A percentile compares a stretch with the other conserved stretches of the same genome.
Conservation (phyloP, 1,284 basidiomycete genomes). For the Volvariella surrecta region DNA sequence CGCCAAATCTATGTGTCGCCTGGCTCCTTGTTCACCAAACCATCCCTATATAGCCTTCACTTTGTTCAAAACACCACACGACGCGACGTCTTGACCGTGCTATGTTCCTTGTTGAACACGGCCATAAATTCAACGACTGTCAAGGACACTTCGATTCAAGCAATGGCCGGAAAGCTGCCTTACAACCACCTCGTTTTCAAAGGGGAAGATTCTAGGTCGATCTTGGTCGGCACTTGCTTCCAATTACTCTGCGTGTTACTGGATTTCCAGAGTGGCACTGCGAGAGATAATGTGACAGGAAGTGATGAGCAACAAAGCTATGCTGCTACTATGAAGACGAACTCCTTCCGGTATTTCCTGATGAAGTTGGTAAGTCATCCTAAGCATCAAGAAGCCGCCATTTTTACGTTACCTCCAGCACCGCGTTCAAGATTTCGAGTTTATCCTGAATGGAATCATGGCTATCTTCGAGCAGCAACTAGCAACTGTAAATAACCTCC, state of each 20-base stretch:
- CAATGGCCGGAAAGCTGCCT: slow-evolving; percentile 63
- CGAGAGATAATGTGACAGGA: slow-evolving; percentile 40
- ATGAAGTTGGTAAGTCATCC: slow-evolving; percentile 65
- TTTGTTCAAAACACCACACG: slow-evolving; percentile 73
- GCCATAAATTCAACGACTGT: slow-evolving; percentile 61
- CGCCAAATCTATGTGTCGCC: slow-evolving; percentile 81
- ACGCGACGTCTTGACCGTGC: slow-evolving; percentile 75
- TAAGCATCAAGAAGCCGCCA: slow-evolving; percentile 2
- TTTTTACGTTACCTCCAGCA: slow-evolving; percentile 45
- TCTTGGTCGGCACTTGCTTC: slow-evolving; percentile 63
- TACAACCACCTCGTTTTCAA: slow-evolving; percentile 90
- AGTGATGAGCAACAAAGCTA: slow-evolving; percentile 34
- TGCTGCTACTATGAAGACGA: slow-evolving; percentile 61
- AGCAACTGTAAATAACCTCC: slow-evolving; percentile 60
- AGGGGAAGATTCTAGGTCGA: slow-evolving; percentile 68
- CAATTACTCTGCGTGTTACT: slow-evolving; percentile 71
- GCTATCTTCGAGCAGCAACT: slow-evolving; percentile 70
- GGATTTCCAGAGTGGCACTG: slow-evolving; percentile 75
- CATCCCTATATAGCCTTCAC: slow-evolving; percentile 69
- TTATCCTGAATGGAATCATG: slow-evolving; percentile 69
- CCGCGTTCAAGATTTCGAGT: slow-evolving; percentile 79
- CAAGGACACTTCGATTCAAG: slow-evolving; percentile 43
- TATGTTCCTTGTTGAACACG: slow-evolving; percentile 90
- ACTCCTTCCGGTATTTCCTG: slow-evolving; percentile 85
- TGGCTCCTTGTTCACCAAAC: slow-evolving; percentile 56